Conservation (phyloP, 305 asterid genomes). For the Salvia sclarea region DNA sequence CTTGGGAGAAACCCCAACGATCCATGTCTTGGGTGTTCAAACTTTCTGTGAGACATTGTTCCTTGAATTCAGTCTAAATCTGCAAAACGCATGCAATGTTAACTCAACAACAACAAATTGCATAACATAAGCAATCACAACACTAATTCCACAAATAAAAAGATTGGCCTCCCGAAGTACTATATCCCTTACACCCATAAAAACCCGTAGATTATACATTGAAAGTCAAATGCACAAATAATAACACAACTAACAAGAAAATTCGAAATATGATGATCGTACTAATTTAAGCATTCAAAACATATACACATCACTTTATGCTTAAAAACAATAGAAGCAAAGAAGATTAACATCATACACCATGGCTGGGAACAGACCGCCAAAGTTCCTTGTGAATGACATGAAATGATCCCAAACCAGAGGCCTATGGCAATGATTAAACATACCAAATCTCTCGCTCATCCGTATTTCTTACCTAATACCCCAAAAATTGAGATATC, state of each 20-base stretch:
- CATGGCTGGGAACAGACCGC: background rate
- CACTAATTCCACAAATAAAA: background rate
- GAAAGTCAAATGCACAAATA: background rate
- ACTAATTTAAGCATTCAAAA: background rate
- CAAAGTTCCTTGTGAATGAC: slow-evolving; percentile 36
- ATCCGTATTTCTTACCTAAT: slow-evolving; percentile 52
- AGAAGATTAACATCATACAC: background rate
- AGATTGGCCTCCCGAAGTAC: background rate
- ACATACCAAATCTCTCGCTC: slow-evolving; percentile 88
- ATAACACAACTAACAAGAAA: background rate
- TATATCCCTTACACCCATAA: background rate
- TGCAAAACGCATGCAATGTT: slow-evolving; percentile 34
- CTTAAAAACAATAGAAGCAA: too few species aligned
- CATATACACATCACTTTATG: background rate
- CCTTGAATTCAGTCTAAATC: slow-evolving; percentile 18
- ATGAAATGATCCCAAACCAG: slow-evolving; percentile 73
- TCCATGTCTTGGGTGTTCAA: slow-evolving; percentile 94
- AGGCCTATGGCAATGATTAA: slow-evolving; percentile 80
- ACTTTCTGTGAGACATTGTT: slow-evolving; percentile 76
- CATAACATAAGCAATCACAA: background rate
- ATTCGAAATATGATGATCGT: too few species aligned
- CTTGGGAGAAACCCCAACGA: slow-evolving; percentile 89
- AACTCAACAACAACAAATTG: background rate
- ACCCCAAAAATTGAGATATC: slow-evolving; percentile 32
- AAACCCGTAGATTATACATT: background rate